Conservation (phyloP, 257 asterid genomes). For the Anisodus tanguticus region DNA sequence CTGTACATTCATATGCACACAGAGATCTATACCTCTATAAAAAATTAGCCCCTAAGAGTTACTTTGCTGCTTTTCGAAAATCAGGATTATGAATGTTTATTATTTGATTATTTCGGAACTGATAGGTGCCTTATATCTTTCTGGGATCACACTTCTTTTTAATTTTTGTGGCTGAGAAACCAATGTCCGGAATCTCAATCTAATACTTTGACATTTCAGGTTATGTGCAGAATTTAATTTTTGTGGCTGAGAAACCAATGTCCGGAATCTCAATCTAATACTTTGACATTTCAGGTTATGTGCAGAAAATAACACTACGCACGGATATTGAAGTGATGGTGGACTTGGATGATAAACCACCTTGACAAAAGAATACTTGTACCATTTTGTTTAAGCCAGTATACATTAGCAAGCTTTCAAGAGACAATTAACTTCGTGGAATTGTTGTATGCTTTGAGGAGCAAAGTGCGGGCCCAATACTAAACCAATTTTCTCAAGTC, state of each 20-base stretch:
- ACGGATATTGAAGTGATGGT: slow-evolving; percentile 81
- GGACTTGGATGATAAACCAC: slow-evolving; percentile 73
- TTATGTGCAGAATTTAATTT: no score
- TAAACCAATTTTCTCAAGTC: not conserved
- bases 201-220: slow-evolving; percentile 21
- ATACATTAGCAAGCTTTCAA: slow-evolving; percentile 14
- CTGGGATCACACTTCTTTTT: not conserved
- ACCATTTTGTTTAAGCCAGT: not conserved
- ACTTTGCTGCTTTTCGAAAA: not conserved
- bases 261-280: not conserved
- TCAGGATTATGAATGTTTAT: not conserved
- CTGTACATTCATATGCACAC: no score
- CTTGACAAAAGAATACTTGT: slow-evolving; percentile 42
- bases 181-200: not conserved
- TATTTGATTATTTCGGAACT: not conserved
- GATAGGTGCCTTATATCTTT: not conserved
- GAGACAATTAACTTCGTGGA: not conserved
- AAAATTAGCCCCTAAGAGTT: not conserved
- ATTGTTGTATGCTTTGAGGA: not conserved
- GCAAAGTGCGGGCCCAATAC: not conserved
- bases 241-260: not conserved
- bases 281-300: slow-evolving; percentile 69
- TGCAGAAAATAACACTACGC: slow-evolving; percentile 87
- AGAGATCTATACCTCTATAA: not conserved
- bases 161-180: not conserved